These are phyloP conservation scores for Paracamarosporium sp. DNA, from an alignment of 2,329 filamentous ascomycete species.

Conservation along the genomic window DNA sequence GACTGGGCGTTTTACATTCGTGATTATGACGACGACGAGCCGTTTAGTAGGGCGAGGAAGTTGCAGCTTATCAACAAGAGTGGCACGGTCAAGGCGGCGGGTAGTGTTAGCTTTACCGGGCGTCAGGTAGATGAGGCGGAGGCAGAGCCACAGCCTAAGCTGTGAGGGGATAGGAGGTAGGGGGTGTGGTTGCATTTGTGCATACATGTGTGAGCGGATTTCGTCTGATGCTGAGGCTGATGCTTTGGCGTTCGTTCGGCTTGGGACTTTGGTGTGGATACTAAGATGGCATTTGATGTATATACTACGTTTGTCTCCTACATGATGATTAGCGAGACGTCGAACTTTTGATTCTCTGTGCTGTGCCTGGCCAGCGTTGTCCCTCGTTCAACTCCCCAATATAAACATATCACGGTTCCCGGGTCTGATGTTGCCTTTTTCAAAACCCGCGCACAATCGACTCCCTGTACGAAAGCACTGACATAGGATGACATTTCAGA, in stretches of 20 bases:
- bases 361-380: too few species aligned
- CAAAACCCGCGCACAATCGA: too few species aligned
- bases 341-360: too few species aligned
- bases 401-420: too few species aligned
- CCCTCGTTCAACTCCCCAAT: too few species aligned
- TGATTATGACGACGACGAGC: constrained; percentile 42
- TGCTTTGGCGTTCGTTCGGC: neutral
- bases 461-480: neutral
- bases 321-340: too few species aligned
- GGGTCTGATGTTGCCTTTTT: too few species aligned
- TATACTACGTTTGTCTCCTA: neutral
- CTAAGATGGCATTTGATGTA: constrained; percentile 1
- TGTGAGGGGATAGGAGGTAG: constrained; percentile 11
- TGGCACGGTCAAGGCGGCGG: constrained; percentile 29
- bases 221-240: too few species aligned
- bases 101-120: constrained; percentile 24
- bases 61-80: constrained; percentile 39
- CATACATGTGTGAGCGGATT: neutral
- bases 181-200: neutral
- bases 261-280: neutral
- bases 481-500: neutral
- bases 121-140: neutral
- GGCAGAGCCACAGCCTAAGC: constrained; percentile 16
- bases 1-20: constrained; percentile 47
- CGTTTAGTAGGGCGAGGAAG: constrained; percentile 30